Percentiles rank a stretch among this genome's conserved stretches.
phyloP scores from a whole-genome alignment of 2,329 filamentous ascomycete genomes.

The Cordyceps pruinosa region DNA sequence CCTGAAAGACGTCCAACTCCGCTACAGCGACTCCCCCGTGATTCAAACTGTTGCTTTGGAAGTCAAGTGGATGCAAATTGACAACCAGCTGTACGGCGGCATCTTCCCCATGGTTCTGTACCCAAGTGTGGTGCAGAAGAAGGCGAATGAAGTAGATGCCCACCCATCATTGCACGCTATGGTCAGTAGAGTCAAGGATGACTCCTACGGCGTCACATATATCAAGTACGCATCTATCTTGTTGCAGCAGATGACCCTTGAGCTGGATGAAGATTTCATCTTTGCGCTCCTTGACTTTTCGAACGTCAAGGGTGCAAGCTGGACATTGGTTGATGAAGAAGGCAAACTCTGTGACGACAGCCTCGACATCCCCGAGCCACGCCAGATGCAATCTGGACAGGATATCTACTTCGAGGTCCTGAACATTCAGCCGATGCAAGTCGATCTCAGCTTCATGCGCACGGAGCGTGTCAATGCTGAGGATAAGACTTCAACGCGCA shows the following conservation, averaged over 20 bases:
- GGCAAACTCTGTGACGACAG: slow-evolving; percentile 84
- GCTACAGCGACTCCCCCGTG: slow-evolving; percentile 85
- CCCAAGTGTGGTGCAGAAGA: slow-evolving; percentile 95
- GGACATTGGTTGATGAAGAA: slow-evolving; percentile 60
- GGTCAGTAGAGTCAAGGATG: slow-evolving; percentile 92
- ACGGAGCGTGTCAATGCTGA: slow-evolving; percentile 95
- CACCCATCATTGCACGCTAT: slow-evolving; percentile 91
- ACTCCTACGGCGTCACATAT: slow-evolving; percentile 95
- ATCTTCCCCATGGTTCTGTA: slow-evolving; percentile 97
- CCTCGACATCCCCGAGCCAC: slow-evolving; percentile 87
- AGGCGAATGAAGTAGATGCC: slow-evolving; percentile 89
- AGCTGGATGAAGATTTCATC: slow-evolving; percentile 97
- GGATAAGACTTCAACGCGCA: slow-evolving; percentile 82
- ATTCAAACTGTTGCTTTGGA: slow-evolving; percentile 88
- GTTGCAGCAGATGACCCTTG: slow-evolving; percentile 95
- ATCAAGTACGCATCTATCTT: slow-evolving; percentile 96
- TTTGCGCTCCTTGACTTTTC: slow-evolving; percentile 93
- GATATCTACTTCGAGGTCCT: slow-evolving; percentile 98
- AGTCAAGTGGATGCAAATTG: slow-evolving; percentile 98
- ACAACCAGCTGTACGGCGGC: slow-evolving; percentile 96
- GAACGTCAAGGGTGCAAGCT: slow-evolving; percentile 84
- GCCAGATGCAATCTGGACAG: slow-evolving; percentile 73
- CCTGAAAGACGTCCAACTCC: slow-evolving; percentile 81
- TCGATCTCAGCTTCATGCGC: slow-evolving; percentile 93
- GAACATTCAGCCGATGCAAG: slow-evolving; percentile 96